Evolutionary conservation across 345 rosid genomes (phyloP), one percentile per base, ranked within the genome.

Genomic region (Brassica juncea): DNA sequence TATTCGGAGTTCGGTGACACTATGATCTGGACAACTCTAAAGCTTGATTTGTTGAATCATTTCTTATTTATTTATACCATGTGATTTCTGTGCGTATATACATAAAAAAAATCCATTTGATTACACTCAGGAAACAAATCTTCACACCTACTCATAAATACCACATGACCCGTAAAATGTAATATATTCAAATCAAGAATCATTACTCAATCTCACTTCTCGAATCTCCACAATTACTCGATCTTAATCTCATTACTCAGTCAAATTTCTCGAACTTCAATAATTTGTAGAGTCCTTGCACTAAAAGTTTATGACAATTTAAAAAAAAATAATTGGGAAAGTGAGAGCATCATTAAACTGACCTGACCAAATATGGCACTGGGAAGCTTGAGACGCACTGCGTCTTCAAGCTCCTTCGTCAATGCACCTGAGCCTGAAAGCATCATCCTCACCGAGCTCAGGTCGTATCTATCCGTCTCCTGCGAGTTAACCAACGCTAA

Each of bases 361-460:
- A 94, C 99, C 99, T 93, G 99, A 3, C 99, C 98, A 32, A 93
- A 88, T 58, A 72, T 81, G 63, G 97, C 97, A 47, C 85, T 86
- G 0, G 94, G 92, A 54, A 94, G 81, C 84, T 89, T 94, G 47
- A 87, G 85, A 6, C 94, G 76, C 4, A 91, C 87, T 8, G 85
- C 68, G 54, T 95, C 99, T 83, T 95, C 97, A 10, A 95, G 95
- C 80, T 93, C 97, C 89, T 91, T 88, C 61, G 90, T 92, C 80
- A 93, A 55, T n/a, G 99, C 88, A 0, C 97, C 98, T 0, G 94
- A 98, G 0, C 93, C 96, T 3, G 93, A 95, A 74, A 83, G 58
- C 72, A 93, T 57, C 64, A 81, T 87, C 82, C 96, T 79, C 11
- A 95, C 80, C 1, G 98, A 89, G 3, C 92, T 86, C 6, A 93